These are phyloP conservation scores for Cucurbita moschata DNA, from an alignment of 306 rosid genomes.

Conservation along the genomic window DNA sequence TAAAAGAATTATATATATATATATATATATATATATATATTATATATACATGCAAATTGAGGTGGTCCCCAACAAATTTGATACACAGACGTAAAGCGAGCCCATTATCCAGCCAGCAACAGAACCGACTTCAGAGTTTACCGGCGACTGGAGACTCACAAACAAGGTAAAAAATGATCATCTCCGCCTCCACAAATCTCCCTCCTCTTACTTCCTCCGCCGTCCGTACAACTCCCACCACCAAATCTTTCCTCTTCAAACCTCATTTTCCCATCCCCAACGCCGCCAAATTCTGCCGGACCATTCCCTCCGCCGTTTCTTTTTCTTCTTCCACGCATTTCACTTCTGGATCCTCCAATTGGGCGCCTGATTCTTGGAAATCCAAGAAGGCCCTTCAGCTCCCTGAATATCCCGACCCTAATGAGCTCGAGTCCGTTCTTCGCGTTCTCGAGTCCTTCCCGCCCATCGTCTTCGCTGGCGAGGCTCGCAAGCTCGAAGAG, in stretches of 20 bases:
- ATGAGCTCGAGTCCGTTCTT: conserved; percentile 20
- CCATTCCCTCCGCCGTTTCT: neutral
- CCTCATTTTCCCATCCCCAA: neutral
- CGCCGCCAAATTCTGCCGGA: neutral
- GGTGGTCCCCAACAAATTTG: neutral
- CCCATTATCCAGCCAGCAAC: neutral
- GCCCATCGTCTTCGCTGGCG: conserved; percentile 29
- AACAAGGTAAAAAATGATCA: neutral
- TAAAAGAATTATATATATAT: too few species aligned
- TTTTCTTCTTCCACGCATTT: neutral
- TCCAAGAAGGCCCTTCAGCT: conserved; percentile 25
- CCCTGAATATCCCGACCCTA: conserved; percentile 21
- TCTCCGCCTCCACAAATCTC: neutral
- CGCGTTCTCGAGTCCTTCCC: conserved; percentile 21
- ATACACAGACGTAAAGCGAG: neutral
- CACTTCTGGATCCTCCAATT: neutral
- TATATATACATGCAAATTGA: neutral
- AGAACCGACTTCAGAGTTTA: neutral
- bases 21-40: too few species aligned
- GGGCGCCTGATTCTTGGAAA: conserved; percentile 28
- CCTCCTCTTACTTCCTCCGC: neutral
- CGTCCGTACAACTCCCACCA: neutral
- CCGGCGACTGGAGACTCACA: neutral
- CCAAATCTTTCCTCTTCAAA: neutral
- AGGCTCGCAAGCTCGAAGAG: conserved; percentile 24